phyloP scores from a whole-genome alignment of 2,329 filamentous ascomycete species.

The Davidsoniella eucalypti region DNA sequence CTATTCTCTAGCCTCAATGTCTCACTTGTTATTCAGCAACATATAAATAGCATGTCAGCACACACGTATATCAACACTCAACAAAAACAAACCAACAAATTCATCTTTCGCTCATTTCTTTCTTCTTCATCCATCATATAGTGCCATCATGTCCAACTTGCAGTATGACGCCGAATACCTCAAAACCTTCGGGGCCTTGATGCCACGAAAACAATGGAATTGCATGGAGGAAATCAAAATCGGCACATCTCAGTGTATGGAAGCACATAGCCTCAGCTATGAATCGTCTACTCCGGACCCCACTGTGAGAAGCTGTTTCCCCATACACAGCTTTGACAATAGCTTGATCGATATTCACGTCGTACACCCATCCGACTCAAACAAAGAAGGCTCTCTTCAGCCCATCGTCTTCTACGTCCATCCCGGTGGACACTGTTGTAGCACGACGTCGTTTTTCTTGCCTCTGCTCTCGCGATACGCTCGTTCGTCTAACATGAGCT shows the following conservation, averaged over 20 bases:
- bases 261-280: conserved; percentile 1
- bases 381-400: background rate
- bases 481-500: conserved; percentile 18
- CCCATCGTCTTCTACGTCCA: conserved; percentile 24
- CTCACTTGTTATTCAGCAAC: no score
- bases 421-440: conserved; percentile 25
- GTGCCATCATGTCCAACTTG: background rate
- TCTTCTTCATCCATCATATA: background rate
- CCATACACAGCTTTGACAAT: conserved; percentile 14
- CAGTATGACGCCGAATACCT: conserved; percentile 6
- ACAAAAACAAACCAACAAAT: no score
- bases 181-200: conserved; percentile 3
- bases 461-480: conserved; percentile 18
- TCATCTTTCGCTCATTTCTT: background rate
- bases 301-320: conserved; percentile 7
- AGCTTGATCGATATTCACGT: conserved; percentile 12
- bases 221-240: background rate
- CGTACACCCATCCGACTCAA: conserved; percentile 1
- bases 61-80: no score
- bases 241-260: background rate
- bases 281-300: background rate
- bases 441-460: conserved; percentile 18
- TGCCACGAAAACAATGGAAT: background rate
- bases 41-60: no score
- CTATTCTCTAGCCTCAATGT: no score